A percentile compares a stretch with the other conserved stretches of the same genome.
Conservation (phyloP, 2,329 filamentous ascomycete genomes). For the Blumeria hordei region DNA sequence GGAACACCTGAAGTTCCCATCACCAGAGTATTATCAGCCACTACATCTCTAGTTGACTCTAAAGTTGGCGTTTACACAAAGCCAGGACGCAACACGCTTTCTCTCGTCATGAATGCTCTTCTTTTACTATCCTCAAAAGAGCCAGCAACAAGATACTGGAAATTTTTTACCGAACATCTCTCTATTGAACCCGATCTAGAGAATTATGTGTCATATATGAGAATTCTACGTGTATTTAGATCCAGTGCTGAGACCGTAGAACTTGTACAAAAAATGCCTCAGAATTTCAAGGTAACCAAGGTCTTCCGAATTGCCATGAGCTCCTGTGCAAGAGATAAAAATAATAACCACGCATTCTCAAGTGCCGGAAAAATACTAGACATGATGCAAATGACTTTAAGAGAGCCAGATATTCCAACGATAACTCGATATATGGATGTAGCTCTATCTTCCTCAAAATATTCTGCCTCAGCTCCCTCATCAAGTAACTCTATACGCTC, state of each 20-base stretch:
- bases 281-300: conserved; percentile 20
- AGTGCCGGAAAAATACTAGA: conserved; percentile 41
- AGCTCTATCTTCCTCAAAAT: conserved; percentile 17
- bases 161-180: conserved; percentile 35
- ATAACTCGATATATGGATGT: conserved; percentile 32
- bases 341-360: conserved; percentile 43
- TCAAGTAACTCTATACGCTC: conserved; percentile 8
- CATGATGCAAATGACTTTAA: conserved; percentile 26
- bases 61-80: conserved; percentile 13
- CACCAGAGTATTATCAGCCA: neutral
- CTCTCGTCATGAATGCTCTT: conserved; percentile 42
- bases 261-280: conserved; percentile 31
- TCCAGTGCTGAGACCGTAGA: conserved; percentile 36
- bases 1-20: neutral
- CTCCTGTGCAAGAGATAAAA: conserved; percentile 50
- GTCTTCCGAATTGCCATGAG: conserved; percentile 52
- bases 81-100: conserved; percentile 35
- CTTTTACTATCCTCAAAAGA: conserved; percentile 32
- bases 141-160: conserved; percentile 57
- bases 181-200: conserved; percentile 45
- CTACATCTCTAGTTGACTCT: neutral
- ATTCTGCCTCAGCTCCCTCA: conserved; percentile 15
- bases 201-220: conserved; percentile 46
- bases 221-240: conserved; percentile 38
- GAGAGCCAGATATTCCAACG: conserved; percentile 24